A percentile compares a stretch with the other conserved stretches of the same genome.
Evolutionary conservation across 805 yeast genomes (phyloP).

Genomic region (Cyberlindnera sargentensis): DNA sequence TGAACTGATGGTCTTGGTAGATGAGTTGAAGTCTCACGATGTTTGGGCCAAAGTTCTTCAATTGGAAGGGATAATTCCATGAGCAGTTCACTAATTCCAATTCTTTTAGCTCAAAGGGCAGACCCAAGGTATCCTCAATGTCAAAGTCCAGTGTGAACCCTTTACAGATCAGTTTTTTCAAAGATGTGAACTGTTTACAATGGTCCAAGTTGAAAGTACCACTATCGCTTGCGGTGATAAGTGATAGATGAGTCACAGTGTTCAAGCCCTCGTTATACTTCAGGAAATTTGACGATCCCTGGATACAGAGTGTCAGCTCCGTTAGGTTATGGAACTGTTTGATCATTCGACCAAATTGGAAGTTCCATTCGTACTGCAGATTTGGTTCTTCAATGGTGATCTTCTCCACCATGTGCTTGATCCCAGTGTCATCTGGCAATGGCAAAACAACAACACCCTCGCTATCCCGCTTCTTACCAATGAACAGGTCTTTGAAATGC

Average conservation of each 20-base stretch:
- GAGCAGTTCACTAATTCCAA: slow-evolving; percentile 38
- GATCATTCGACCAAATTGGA: slow-evolving; percentile 24
- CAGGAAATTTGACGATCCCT: slow-evolving; percentile 29
- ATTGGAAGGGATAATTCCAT: slow-evolving; percentile 51
- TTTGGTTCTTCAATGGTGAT: slow-evolving; percentile 24
- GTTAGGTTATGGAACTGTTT: slow-evolving; percentile 17
- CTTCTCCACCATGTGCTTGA: slow-evolving; percentile 16
- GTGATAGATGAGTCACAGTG: slow-evolving; percentile 11
- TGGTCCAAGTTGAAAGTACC: slow-evolving; percentile 38
- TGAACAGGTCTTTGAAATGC: slow-evolving; percentile 3
- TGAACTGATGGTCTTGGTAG: slow-evolving; percentile 27
- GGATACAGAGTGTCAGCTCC: slow-evolving; percentile 19
- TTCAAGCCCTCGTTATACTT: slow-evolving; percentile 23
- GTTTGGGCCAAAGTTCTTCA: slow-evolving; percentile 25
- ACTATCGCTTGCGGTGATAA: slow-evolving; percentile 17
- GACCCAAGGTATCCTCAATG: slow-evolving; percentile 20
- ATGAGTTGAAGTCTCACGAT: slow-evolving; percentile 21
- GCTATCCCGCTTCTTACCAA: slow-evolving; percentile 2
- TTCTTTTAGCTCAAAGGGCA: slow-evolving; percentile 13
- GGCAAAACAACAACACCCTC: background rate
- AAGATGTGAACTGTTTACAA: slow-evolving; percentile 28
- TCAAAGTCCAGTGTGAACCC: slow-evolving; percentile 40
- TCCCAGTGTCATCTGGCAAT: background rate
- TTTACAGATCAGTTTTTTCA: slow-evolving; percentile 29
- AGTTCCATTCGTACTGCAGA: slow-evolving; percentile 30